phyloP scores from a whole-genome alignment of 371 early-diverging fungal species.

The Apophysomyces variabilis region DNA sequence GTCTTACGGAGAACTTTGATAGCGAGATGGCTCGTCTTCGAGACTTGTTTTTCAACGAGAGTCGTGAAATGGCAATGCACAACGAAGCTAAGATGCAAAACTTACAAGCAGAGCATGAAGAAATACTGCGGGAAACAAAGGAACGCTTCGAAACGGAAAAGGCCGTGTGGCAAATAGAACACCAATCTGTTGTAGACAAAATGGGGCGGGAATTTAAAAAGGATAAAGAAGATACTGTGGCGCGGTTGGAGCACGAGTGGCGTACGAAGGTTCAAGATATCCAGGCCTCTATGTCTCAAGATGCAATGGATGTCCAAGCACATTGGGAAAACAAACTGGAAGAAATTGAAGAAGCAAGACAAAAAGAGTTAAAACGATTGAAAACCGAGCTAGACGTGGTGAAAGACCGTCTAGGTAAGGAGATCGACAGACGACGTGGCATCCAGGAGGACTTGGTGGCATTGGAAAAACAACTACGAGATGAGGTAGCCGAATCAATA shows the following conservation, averaged over 20 bases:
- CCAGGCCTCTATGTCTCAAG: conserved; percentile 37
- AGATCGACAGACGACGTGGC: conserved; percentile 16
- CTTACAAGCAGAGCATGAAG: conserved; percentile 32
- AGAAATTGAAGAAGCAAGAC: conserved; percentile 17
- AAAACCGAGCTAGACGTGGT: conserved; percentile 12
- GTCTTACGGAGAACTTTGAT: conserved; percentile 6
- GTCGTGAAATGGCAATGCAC: conserved; percentile 28
- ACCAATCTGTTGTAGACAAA: conserved; percentile 26
- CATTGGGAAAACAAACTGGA: conserved; percentile 38
- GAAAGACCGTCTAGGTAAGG: conserved; percentile 18
- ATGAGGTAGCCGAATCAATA: not conserved
- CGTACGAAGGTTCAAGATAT: conserved; percentile 28
- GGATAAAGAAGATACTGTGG: conserved; percentile 25
- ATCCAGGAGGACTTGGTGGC: not conserved
- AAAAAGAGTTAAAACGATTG: conserved; percentile 1
- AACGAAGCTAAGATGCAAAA: conserved; percentile 35
- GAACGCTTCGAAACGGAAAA: conserved; percentile 36
- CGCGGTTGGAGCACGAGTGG: conserved; percentile 26
- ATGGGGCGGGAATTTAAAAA: conserved; percentile 13
- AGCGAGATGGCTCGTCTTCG: conserved; percentile 18
- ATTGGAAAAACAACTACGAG: not conserved
- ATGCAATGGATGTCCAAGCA: conserved; percentile 25
- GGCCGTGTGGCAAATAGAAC: conserved; percentile 34
- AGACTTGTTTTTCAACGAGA: conserved; percentile 29
- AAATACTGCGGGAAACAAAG: conserved; percentile 27